Evolutionary conservation across 1,284 basidiomycete species (phyloP).

Genomic region (Moesziomyces sp.): DNA sequence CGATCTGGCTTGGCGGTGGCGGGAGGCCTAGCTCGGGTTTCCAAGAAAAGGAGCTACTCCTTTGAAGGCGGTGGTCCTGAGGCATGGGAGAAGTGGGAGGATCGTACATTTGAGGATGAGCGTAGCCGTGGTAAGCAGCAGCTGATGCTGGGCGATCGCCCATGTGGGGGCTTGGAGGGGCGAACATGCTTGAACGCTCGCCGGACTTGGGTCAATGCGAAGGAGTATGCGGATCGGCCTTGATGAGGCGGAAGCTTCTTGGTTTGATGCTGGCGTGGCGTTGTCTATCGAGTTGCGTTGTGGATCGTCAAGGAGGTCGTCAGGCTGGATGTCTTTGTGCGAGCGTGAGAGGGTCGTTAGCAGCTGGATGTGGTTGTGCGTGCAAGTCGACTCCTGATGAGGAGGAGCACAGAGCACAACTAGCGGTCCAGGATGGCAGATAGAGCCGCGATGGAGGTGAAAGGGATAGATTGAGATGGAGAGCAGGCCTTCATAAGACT

Average conservation of each 20-base stretch:
- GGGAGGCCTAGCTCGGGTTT: constrained; percentile 51
- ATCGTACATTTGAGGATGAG: constrained; percentile 25
- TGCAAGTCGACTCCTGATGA: background rate
- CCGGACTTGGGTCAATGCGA: too few relatives aligned
- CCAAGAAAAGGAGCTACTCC: constrained; percentile 50
- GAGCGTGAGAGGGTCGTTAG: background rate
- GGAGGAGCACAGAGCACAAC: constrained; percentile 6
- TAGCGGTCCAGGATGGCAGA: background rate
- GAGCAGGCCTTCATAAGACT: background rate
- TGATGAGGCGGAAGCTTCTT: background rate
- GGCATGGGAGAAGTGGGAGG: constrained; percentile 19
- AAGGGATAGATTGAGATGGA: constrained; percentile 1
- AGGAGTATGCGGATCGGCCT: too few relatives aligned
- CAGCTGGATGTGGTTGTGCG: background rate
- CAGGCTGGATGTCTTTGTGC: background rate
- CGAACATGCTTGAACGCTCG: constrained; percentile 35
- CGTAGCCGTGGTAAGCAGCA: constrained; percentile 19
- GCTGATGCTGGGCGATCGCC: constrained; percentile 41
- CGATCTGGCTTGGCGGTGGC: constrained; percentile 52
- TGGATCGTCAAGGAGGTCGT: constrained; percentile 7
- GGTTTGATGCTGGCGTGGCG: background rate
- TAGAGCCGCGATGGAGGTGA: constrained; percentile 4
- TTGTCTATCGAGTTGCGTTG: constrained; percentile 6
- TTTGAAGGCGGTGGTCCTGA: constrained; percentile 7
- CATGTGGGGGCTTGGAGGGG: constrained; percentile 31